Evolutionary conservation across 2,329 filamentous ascomycete genomes (phyloP).

Genomic region (Apiospora phragmitis): DNA sequence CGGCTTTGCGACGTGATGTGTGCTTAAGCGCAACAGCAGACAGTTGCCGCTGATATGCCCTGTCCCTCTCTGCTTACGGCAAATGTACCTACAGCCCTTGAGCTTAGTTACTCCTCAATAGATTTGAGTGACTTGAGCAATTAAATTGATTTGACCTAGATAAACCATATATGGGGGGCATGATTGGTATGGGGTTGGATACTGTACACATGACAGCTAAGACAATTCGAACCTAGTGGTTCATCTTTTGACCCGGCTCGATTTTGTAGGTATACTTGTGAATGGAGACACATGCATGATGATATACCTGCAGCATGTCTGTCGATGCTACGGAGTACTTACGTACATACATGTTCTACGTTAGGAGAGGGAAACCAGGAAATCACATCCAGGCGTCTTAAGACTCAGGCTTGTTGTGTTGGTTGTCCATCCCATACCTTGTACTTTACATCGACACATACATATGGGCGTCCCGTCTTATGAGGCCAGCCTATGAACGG

Average conservation of each 20-base stretch:
- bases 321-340: background rate
- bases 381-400: background rate
- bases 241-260: background rate
- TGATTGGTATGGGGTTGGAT: background rate
- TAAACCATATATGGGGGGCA: background rate
- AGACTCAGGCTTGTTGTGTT: background rate
- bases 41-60: background rate
- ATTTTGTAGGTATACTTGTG: background rate
- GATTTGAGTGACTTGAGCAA: background rate
- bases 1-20: background rate
- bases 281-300: background rate
- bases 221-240: background rate
- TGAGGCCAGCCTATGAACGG: background rate
- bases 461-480: background rate
- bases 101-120: background rate
- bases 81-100: background rate
- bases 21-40: background rate
- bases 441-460: background rate
- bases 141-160: background rate
- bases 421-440: background rate
- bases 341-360: background rate
- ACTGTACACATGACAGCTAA: slow-evolving; percentile 8
- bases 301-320: background rate
- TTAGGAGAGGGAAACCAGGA: background rate
- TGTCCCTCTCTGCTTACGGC: background rate